Base-by-base conservation (phyloP, 2,329 filamentous ascomycete genomes). In the Seiridium cupressi region DNA sequence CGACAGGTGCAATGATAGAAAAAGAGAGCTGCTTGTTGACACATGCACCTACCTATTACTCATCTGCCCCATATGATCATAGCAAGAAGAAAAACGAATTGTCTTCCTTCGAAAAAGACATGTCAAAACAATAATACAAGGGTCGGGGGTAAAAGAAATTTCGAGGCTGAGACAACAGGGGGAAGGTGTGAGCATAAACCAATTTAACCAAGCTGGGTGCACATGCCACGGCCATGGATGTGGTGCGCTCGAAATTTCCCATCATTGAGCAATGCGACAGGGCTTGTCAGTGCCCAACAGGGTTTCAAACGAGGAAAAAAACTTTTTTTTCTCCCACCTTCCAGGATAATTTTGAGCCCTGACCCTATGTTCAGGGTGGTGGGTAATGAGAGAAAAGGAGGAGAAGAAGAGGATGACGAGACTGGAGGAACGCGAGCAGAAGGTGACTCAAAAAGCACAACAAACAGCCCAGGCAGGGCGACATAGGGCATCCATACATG, bases 171-270 rank as follows among this genome's bases (percentile, higher is more conserved):
- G 51, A 55, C 51, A 55, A 31, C 34, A 7, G 38, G 7, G 51
- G 51, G 51, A 55, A 55, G 51, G 51, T 55, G 51, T 55, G 51
- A 55, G 51, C 51, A 55, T 55, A 55, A 55, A 55, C 51, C 51
- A 55, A 55, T 55, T 42, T 55, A 42, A 55, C 51, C n/a, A 35
- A 55, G 38, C 32, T 34, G 13, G 32, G 36, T 35, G 35, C 35
- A 36, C 35, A 54, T 53, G 34, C 32, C 31, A 9, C 32, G 34
- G 7, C 31, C 13, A 35, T 11, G 48, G 49, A 35, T 32, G 18
- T 38, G 34, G 49, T 40, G 35, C 49, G 10, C 31, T 13, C 38
- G 49, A 53, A 53, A 53, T 53, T 53, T 35, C 31, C 49, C 49
- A 36, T 32, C 35, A 31, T 49, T 49, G 47, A 32, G 26, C 32